These are phyloP conservation scores for Apiospora marii DNA, from an alignment of 2,329 filamentous ascomycete species.

Conservation along the genomic window DNA sequence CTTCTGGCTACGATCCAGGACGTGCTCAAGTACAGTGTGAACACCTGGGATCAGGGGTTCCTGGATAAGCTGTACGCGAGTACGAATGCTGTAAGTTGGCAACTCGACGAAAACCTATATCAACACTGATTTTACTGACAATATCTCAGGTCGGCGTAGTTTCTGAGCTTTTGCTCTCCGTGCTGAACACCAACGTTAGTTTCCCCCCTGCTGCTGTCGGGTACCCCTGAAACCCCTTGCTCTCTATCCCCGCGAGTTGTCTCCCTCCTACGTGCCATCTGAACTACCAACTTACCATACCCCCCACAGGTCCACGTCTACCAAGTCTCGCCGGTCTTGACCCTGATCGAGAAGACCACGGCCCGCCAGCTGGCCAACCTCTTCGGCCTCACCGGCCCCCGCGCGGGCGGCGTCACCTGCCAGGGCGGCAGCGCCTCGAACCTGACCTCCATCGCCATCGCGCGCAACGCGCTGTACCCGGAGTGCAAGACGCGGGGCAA, in stretches of 20 bases:
- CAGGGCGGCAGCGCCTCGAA: constrained; percentile 78
- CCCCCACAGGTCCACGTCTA: constrained; percentile 78
- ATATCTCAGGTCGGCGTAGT: constrained; percentile 73
- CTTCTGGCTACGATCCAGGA: constrained; percentile 74
- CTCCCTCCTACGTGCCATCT: background rate
- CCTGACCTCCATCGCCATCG: constrained; percentile 73
- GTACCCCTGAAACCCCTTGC: background rate
- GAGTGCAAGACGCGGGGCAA: constrained; percentile 79
- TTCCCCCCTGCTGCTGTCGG: no score
- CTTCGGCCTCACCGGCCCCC: constrained; percentile 77
- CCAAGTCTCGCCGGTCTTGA: constrained; percentile 89
- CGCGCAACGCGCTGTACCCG: constrained; percentile 85
- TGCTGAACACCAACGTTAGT: constrained; percentile 87
- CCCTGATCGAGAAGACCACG: constrained; percentile 86
- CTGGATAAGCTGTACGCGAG: constrained; percentile 94
- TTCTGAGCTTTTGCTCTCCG: constrained; percentile 83
- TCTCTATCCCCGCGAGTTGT: background rate
- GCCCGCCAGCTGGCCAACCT: constrained; percentile 74
- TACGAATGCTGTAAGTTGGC: constrained; percentile 74
- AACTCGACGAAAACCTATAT: background rate
- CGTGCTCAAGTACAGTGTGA: constrained; percentile 86
- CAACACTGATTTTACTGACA: background rate
- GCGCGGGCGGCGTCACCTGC: constrained; percentile 65
- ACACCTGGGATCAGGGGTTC: constrained; percentile 98
- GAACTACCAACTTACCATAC: background rate